These are phyloP conservation scores for Nepenthes gracilis DNA, from an alignment of 148 eudicot species.

Conservation along the genomic window DNA sequence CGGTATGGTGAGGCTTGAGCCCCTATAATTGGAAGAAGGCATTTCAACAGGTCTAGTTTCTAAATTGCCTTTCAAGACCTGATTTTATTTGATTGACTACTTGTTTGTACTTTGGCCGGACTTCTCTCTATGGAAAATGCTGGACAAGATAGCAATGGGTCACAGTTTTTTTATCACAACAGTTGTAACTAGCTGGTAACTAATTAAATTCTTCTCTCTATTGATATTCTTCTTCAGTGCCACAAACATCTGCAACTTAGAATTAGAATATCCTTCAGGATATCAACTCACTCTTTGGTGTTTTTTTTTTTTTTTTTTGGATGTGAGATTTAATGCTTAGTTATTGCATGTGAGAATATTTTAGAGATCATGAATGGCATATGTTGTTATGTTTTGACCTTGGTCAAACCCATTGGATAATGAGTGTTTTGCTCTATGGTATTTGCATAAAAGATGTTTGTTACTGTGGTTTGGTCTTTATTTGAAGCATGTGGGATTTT, in stretches of 20 bases:
- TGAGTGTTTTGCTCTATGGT: too few species aligned
- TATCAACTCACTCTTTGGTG: too few species aligned
- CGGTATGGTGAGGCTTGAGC: too few species aligned
- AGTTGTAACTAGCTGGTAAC: not conserved
- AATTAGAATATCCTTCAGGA: too few species aligned
- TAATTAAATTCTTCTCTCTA: not conserved
- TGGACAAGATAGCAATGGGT: slow-evolving; percentile 22
- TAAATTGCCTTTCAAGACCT: not conserved
- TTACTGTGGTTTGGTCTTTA: not conserved
- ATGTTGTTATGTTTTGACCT: too few species aligned
- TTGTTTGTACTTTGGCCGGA: slow-evolving; percentile 13
- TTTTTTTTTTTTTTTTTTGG: too few species aligned
- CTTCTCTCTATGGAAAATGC: slow-evolving; percentile 43
- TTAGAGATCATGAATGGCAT: not conserved
- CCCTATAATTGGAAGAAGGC: too few species aligned
- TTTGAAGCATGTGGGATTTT: not conserved
- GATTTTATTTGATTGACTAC: not conserved
- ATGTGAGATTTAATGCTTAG: too few species aligned
- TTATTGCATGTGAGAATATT: too few species aligned
- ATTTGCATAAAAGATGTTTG: not conserved
- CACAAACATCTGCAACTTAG: too few species aligned
- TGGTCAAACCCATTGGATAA: too few species aligned
- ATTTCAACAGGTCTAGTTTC: not conserved
- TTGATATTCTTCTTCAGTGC: not conserved
- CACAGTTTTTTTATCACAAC: not conserved